Evolutionary conservation across 2,329 filamentous ascomycete genomes (phyloP), one percentile per base, ranked within the genome.

Genomic region (Colletotrichum aenigma): DNA sequence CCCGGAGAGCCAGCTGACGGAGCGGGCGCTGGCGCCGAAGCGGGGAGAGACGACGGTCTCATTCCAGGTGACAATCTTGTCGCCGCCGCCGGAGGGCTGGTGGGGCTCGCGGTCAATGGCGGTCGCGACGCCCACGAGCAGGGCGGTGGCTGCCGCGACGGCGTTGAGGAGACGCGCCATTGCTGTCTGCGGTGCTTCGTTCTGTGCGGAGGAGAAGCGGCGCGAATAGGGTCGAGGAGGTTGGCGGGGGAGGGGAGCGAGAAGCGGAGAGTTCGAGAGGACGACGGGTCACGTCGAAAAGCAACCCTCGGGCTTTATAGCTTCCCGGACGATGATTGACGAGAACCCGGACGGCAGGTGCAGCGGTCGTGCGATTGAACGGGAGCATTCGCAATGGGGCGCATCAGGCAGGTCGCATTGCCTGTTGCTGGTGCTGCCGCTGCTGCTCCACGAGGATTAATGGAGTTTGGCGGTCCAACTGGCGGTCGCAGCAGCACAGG

Each of bases 61-160:
- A 79, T 92, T 92, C 86, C 90, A 93, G 1, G 86, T 90, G 74
- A 93, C 83, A 8, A 91, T 86, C 66, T 89, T 89, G 34, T 88
- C 85, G 9, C 91, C 91, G 76, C 88, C 88, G 26, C 91, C 90
- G 6, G 85, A 85, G 6, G 91, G 91, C 70, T 91, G 89, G 75
- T 88, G 85, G 10, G 91, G 89, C 66, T 87, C 83, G 36, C 91
- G 88, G 30, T 90, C 86, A 79, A 89, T 86, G 52, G 87, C 86
- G 10, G 77, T 43, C 52, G 78, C 43, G 28, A 36, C 18, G 68
- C 77, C 36, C 56, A 69, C 58, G 74, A 79, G 34, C 6, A 74
- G 21, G 12, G 70, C 71, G 68, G 65, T 65, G 48, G 72, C 43
- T 52, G n/a, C 56, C 26, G 66, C 62, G n/a, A 62, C 67, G 48